Evolutionary conservation across 2,329 filamentous ascomycete genomes (phyloP), one percentile per base, ranked within the genome.

Genomic region (Mariannaea sp.): DNA sequence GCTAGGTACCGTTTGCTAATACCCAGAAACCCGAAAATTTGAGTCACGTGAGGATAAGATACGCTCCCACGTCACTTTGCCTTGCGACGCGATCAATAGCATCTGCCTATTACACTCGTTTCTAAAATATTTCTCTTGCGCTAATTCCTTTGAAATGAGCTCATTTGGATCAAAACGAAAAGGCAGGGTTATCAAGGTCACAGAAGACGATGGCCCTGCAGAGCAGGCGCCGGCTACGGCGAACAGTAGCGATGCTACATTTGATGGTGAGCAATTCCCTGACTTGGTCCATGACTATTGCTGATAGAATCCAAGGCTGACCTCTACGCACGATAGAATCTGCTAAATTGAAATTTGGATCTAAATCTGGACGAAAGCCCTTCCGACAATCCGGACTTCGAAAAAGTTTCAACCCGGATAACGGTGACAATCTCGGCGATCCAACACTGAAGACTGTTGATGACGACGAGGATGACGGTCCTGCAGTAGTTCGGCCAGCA

Each of bases 161-260:
- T 72, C 79, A 5, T 86, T 86, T 52, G 76, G 75, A 4, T 71
- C 77, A 1, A 86, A 83, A 65, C 75, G 83, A 59, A 92, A 94
- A 63, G 86, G 89, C 40, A 87, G 89, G 60, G 88, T 92, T 66
- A 89, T 96, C 62, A 87, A 85, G 40, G 77, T 84, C 0, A 78
- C 84, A 35, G 88, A 90, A 38, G 84, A 86, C 10, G 85, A 89
- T 3, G 86, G 86, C 1, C 42, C 52, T 2, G 44, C 50, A 2
- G 45, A 57, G 4, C 53, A 58, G 2, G 45, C 53, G 7, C 32
- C 69, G 1, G 44, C 56, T 1, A 52, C 64, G 2, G 60, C 64
- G 2, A 60, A 68, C 35, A 64, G 66, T 20, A 60, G 58, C 14
- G 59, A 60, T 50, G 58, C 58, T 14, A 59, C 68, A 51, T 69